Evolutionary conservation across 2,329 filamentous ascomycete genomes (phyloP), one percentile per base, ranked within the genome.

Genomic region (Endocalyx cinctus): DNA sequence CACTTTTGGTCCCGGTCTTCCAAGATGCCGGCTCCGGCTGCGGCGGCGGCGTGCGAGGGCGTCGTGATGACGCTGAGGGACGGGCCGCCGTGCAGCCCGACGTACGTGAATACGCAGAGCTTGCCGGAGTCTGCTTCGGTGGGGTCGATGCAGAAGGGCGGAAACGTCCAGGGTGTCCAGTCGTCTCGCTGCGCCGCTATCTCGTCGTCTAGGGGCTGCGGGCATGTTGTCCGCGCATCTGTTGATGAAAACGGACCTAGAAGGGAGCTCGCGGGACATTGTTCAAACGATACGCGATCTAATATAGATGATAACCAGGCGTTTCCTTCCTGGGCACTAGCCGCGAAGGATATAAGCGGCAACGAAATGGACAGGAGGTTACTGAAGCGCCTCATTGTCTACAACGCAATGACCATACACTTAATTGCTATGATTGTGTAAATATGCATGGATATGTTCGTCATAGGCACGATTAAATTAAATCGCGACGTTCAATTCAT

Each of bases 21-120:
- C 11, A 55, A 34, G n/a, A 50, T 41, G 5, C 32, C 37, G 20
- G 40, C 38, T 2, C 50, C 38, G 20, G 40, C 38, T 2, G 50
- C 38, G 12, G 43, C 42, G 3, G 50, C 38, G 3, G 43, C 43
- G 18, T 20, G 29, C 31, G 39, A 34, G 6, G 43, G 41, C 2
- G 43, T 46, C 5, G 43, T 46, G 6, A 46, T 10, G 25, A 46
- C 28, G 20, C 43, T 46, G 17, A 44, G 30, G 2, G 38, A 38
- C 6, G 25, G n/a, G 17, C 40, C 37, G 22, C 43, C 43, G 4
- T 41, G 38, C 11, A 46, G 37, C 15, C 31, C 35, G 23, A 23
- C 22, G 26, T 43, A 42, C 1, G 43, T 42, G 31, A 32, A 46
- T 5, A 42, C 37, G 31, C 43, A 46, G 13, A 46, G 27, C 25